Evolutionary conservation across 1,284 basidiomycete species (phyloP).

Genomic region (Fomitopsis betulina): DNA sequence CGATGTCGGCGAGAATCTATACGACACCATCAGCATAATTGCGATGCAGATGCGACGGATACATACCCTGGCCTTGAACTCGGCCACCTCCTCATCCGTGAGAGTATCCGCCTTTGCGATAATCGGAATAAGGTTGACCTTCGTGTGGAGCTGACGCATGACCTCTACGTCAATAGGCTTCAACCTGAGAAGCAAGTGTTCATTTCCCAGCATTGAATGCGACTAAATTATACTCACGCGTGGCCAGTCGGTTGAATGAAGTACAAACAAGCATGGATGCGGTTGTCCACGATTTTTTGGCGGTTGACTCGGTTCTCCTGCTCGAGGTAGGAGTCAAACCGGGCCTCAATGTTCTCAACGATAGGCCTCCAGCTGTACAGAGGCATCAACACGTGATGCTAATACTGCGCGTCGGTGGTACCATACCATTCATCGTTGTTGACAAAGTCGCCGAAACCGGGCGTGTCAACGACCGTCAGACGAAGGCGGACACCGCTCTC

Average conservation of each 20-base stretch:
- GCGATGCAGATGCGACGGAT: background rate
- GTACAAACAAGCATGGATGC: constrained; percentile 93
- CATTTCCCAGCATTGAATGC: constrained; percentile 7
- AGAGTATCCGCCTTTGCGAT: constrained; percentile 96
- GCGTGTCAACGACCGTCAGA: constrained; percentile 96
- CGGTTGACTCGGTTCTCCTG: constrained; percentile 98
- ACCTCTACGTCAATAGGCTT: constrained; percentile 98
- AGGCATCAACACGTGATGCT: background rate
- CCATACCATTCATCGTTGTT: constrained; percentile 92
- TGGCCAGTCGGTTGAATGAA: constrained; percentile 98
- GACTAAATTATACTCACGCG: constrained; percentile 57
- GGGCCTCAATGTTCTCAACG: constrained; percentile 93
- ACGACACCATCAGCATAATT: background rate
- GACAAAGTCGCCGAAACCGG: constrained; percentile 95
- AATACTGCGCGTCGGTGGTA: background rate
- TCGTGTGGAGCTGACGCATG: constrained; percentile 92
- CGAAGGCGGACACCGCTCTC: constrained; percentile 94
- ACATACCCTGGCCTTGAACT: constrained; percentile 87
- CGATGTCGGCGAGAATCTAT: constrained; percentile 88
- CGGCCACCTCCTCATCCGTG: constrained; percentile 89
- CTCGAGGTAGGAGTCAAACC: constrained; percentile 94
- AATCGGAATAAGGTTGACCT: constrained; percentile 95
- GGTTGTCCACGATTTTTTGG: constrained; percentile 81
- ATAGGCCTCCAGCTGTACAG: constrained; percentile 89
- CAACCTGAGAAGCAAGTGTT: constrained; percentile 46